A percentile compares a stretch with the other conserved stretches of the same genome.
These are phyloP conservation scores for Paraphoma sp. DNA, from an alignment of 2,329 filamentous ascomycete species.

Conservation along the genomic window DNA sequence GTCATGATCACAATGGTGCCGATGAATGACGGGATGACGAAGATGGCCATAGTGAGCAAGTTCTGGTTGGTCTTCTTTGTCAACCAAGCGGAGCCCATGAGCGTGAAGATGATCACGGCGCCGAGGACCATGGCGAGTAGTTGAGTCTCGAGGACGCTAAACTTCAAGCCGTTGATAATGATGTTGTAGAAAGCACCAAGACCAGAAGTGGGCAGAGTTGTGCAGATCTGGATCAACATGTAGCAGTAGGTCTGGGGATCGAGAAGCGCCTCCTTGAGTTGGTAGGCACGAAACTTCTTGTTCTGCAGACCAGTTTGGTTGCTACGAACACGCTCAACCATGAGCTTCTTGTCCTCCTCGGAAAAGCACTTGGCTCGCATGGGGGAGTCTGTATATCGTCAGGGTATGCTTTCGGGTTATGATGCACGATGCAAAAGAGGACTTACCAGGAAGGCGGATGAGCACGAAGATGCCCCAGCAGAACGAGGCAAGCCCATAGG, in stretches of 20 bases:
- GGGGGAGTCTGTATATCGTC: slow-evolving; percentile 60
- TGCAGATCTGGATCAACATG: slow-evolving; percentile 70
- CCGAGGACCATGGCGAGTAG: slow-evolving; percentile 78
- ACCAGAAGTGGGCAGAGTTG: slow-evolving; percentile 75
- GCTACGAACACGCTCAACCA: slow-evolving; percentile 54
- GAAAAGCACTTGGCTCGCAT: slow-evolving; percentile 75
- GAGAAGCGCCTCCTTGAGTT: slow-evolving; percentile 63
- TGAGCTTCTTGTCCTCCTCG: slow-evolving; percentile 68
- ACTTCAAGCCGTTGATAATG: slow-evolving; percentile 73
- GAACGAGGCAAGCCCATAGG: slow-evolving; percentile 69
- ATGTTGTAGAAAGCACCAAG: slow-evolving; percentile 77
- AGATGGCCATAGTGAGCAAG: slow-evolving; percentile 69
- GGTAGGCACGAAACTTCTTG: slow-evolving; percentile 59
- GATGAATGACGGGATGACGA: slow-evolving; percentile 72
- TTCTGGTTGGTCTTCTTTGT: slow-evolving; percentile 75
- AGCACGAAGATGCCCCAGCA: slow-evolving; percentile 67
- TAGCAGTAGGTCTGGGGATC: slow-evolving; percentile 69
- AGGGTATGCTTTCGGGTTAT: not conserved
- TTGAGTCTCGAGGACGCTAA: slow-evolving; percentile 71
- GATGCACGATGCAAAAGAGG: not conserved
- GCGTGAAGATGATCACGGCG: slow-evolving; percentile 73
- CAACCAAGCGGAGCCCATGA: slow-evolving; percentile 70
- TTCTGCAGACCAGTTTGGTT: slow-evolving; percentile 57
- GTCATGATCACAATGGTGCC: slow-evolving; percentile 77
- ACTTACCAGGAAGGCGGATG: slow-evolving; percentile 38